Evolutionary conservation across 176 grass and related monocot genomes (phyloP).

Genomic region (Olyra latifolia): DNA sequence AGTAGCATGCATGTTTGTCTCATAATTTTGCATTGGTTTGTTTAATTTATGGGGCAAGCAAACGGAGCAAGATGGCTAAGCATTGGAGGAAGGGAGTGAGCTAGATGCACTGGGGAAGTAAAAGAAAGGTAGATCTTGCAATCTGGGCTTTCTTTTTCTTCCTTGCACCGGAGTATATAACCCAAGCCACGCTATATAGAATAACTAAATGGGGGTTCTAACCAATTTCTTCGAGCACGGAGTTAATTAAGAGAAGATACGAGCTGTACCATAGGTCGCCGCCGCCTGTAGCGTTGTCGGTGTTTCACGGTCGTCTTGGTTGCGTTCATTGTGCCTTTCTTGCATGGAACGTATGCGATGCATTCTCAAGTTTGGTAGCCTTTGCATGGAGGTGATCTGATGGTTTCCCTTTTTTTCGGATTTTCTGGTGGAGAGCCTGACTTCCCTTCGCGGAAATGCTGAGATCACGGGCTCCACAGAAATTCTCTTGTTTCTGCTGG

Average conservation of each 20-base stretch:
- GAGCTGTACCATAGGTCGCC: neutral
- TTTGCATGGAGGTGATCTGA: neutral
- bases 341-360: neutral
- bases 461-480: neutral
- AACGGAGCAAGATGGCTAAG: neutral
- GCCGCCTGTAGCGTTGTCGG: neutral
- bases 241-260: neutral
- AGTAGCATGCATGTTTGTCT: neutral
- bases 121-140: constrained; percentile 28
- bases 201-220: constrained; percentile 4
- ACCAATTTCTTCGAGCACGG: constrained; percentile 18
- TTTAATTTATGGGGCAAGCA: constrained; percentile 41
- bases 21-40: neutral
- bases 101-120: constrained; percentile 1
- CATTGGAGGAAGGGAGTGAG: neutral
- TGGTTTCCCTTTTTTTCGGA: neutral
- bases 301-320: neutral
- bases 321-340: constrained; percentile 32
- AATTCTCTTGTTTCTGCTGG: neutral
- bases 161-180: constrained; percentile 26
- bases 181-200: constrained; percentile 7
- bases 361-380: neutral
- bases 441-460: neutral
- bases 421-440: neutral
- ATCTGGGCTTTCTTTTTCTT: constrained; percentile 10